Percentiles rank a stretch among this genome's conserved stretches.
phyloP scores from a whole-genome alignment of 345 rosid genomes.

The Rhizophora mangle region DNA sequence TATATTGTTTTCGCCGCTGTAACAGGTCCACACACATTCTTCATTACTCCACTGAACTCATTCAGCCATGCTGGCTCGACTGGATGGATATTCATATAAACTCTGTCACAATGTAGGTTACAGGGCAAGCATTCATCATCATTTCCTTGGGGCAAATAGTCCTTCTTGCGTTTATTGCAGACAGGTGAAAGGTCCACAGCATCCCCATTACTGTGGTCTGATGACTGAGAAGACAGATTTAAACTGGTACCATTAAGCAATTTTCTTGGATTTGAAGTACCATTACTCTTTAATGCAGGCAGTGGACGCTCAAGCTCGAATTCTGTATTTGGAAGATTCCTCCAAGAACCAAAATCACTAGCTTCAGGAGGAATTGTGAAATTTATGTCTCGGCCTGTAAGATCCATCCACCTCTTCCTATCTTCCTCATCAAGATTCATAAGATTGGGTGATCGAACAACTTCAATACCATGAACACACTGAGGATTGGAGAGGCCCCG shows the following conservation, averaged over 20 bases:
- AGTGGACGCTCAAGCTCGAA: conserved; percentile 82
- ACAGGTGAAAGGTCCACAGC: conserved; percentile 65
- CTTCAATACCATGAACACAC: conserved; percentile 89
- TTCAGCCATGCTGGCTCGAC: conserved; percentile 73
- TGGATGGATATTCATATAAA: conserved; percentile 58
- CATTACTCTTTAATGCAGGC: conserved; percentile 36
- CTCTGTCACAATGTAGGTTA: conserved; percentile 46
- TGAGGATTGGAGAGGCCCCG: conserved; percentile 97
- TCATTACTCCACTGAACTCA: conserved; percentile 81
- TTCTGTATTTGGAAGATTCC: conserved; percentile 84
- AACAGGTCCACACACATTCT: conserved; percentile 73
- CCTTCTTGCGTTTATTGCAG: conserved; percentile 70
- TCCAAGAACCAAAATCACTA: conserved; percentile 90
- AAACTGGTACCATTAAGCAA: conserved; percentile 79
- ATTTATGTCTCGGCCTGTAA: conserved; percentile 83
- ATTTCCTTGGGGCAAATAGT: conserved; percentile 55
- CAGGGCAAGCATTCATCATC: conserved; percentile 57
- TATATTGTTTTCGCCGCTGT: conserved; percentile 80
- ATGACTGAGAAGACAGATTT: conserved; percentile 72
- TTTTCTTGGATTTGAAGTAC: conserved; percentile 50
- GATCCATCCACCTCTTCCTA: conserved; percentile 83
- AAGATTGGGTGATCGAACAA: conserved; percentile 73
- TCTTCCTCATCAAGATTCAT: conserved; percentile 78
- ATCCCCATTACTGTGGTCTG: conserved; percentile 59
- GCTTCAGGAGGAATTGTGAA: conserved; percentile 78